These are phyloP conservation scores for Sporisorium reilianum DNA, from an alignment of 1,284 basidiomycete species.

Conservation along the genomic window DNA sequence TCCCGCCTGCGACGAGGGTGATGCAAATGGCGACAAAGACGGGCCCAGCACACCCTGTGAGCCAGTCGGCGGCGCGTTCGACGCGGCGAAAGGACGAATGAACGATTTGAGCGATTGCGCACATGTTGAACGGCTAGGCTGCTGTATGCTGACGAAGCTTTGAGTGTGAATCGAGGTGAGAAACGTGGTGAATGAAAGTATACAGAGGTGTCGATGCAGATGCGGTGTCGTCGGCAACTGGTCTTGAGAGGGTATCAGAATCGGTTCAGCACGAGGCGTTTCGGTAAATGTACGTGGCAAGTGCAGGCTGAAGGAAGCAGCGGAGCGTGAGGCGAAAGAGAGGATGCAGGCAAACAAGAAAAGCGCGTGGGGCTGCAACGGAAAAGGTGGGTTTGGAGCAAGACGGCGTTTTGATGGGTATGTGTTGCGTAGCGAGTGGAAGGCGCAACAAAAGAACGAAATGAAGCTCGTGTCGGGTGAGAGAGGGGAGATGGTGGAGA, in stretches of 20 bases:
- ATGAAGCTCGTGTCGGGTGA: neutral
- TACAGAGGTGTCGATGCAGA: neutral
- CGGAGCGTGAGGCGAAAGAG: neutral
- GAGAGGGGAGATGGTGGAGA: neutral
- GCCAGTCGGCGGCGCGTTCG: conserved; percentile 80
- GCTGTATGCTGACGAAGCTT: neutral
- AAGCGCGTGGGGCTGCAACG: neutral
- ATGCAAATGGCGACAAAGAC: conserved; percentile 81
- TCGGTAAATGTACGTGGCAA: neutral
- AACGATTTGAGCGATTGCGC: conserved; percentile 72
- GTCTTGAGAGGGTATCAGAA: neutral
- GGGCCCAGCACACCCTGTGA: conserved; percentile 90
- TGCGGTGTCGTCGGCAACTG: neutral
- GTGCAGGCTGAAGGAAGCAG: neutral
- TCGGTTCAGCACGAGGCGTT: neutral
- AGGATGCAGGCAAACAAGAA: neutral
- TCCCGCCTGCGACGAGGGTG: conserved; percentile 78
- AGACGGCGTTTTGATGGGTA: neutral
- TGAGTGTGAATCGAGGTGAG: neutral
- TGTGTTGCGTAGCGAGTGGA: neutral
- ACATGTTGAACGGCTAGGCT: conserved; percentile 36
- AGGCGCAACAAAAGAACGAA: neutral
- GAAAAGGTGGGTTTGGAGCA: neutral
- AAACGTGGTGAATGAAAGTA: neutral
- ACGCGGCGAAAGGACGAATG: conserved; percentile 87